A percentile compares a stretch with the other conserved stretches of the same genome.
Evolutionary conservation across 2,329 filamentous ascomycete genomes (phyloP).

Genomic region (Sporothrix pseudoabietina): DNA sequence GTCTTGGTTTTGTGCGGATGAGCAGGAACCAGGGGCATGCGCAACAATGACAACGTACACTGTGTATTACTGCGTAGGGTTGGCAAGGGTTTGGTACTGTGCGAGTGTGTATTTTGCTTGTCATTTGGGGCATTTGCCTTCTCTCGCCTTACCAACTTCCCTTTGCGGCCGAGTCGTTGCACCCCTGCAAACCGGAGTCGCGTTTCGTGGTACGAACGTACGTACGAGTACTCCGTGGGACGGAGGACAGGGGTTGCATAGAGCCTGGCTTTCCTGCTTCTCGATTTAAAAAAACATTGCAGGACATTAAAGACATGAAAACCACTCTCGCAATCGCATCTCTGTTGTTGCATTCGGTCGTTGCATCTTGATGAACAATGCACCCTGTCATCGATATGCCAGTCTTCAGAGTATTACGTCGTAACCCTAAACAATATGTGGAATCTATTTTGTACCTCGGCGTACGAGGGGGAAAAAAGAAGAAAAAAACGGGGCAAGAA

Average conservation of each 20-base stretch:
- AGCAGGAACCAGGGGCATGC: not conserved
- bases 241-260: not conserved
- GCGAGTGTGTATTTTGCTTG: too few species aligned
- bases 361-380: conserved; percentile 9
- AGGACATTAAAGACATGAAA: not conserved
- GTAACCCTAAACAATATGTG: not conserved
- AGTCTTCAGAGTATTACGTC: not conserved
- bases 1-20: not conserved
- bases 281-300: not conserved
- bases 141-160: conserved; percentile 1
- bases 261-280: not conserved
- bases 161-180: not conserved
- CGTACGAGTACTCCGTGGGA: not conserved
- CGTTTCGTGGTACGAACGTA: not conserved
- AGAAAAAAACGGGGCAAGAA: not conserved
- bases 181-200: not conserved
- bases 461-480: too few species aligned
- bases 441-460: conserved; percentile 13
- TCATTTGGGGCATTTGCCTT: not conserved
- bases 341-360: not conserved
- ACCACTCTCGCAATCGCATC: conserved; percentile 6
- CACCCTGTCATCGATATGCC: conserved; percentile 8
- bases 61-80: not conserved
- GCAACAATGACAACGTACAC: not conserved
- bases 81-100: not conserved